phyloP scores from a whole-genome alignment of 1,284 basidiomycete genomes.

The Cryptococcus neoformans region DNA sequence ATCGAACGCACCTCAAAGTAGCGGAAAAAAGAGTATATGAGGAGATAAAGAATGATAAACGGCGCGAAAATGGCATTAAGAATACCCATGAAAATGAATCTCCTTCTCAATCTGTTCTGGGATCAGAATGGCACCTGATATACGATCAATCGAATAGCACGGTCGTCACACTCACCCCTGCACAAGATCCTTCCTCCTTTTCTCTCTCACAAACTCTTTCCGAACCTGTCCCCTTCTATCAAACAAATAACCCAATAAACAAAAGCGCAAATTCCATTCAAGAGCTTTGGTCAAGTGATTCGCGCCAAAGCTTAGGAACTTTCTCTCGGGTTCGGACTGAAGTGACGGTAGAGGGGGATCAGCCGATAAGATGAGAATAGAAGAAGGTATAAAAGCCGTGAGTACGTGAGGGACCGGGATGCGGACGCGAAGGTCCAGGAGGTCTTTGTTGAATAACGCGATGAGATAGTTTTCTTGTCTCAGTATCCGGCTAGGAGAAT shows the following conservation, averaged over 20 bases:
- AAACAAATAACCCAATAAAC: slow-evolving; percentile 90
- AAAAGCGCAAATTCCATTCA: slow-evolving; percentile 96
- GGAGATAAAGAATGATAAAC: slow-evolving; percentile 93
- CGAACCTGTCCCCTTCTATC: slow-evolving; percentile 81
- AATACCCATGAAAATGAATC: slow-evolving; percentile 95
- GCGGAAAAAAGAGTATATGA: slow-evolving; percentile 99
- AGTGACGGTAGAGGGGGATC: slow-evolving; percentile 25
- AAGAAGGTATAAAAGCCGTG: slow-evolving; percentile 29
- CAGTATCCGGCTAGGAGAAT: slow-evolving; percentile 67
- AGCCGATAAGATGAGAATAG: slow-evolving; percentile 24
- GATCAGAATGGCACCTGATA: neutral
- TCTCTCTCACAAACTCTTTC: slow-evolving; percentile 83
- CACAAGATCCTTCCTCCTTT: slow-evolving; percentile 71
- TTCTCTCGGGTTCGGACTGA: slow-evolving; percentile 13
- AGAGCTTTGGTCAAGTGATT: slow-evolving; percentile 72
- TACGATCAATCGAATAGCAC: neutral
- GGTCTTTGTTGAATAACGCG: slow-evolving; percentile 93
- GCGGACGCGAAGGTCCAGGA: slow-evolving; percentile 75
- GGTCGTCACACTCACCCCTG: slow-evolving; percentile 64
- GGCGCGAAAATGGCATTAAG: slow-evolving; percentile 93
- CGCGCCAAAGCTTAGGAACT: slow-evolving; percentile 43
- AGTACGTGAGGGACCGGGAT: slow-evolving; percentile 62
- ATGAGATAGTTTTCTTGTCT: slow-evolving; percentile 98
- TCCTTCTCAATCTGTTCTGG: slow-evolving; percentile 63
- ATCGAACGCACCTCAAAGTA: slow-evolving; percentile 80